Evolutionary conservation across 805 yeast species (phyloP), one percentile per base, ranked within the genome.

Genomic region (Kodamaea jinghongensis): DNA sequence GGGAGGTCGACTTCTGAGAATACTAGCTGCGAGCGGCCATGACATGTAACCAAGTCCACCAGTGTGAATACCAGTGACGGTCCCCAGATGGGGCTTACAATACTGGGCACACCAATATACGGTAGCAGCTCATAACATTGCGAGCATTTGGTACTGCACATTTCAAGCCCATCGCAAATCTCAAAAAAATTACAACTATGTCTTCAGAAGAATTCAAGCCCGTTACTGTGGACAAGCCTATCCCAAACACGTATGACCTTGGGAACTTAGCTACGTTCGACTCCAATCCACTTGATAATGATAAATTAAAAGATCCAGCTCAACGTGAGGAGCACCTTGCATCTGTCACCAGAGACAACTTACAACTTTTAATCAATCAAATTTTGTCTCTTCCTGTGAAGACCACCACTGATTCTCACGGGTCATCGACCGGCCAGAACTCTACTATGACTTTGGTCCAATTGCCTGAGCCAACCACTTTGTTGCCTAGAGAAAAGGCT

Each of bases 201-300:
- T 20, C 27, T 20, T 12, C 16, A 32, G 17, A 22, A 27, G 41
- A 64, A 41, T 67, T 43, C 50, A 81, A 83, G 56, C 86, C 95
- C 10, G 90, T 86, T 26, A 83, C 90, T 3, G 98, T 93, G 26
- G 95, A 87, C 35, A 90, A 90, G 62, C 84, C 84, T 20, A 87
- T 93, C 45, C 97, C 98, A 17, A 93, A 86, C 36, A 71, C 80
- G 3, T 91, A 76, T 58, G 99, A 93, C 61, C 68, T 91, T 46
- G 99, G 99, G 26, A 86, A 91, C 61, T 73, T 93, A 40, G 84
- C 96, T 4, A 86, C 86, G 2, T 90, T 87, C 57, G 98, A 91
- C 63, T 72, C 90, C 27, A 90, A 88, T 61, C 96, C 96, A 14
- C 65, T 91, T 48, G 95, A 86, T 49, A 70, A 72, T 29, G 67